These are phyloP conservation scores for Aureobasidium leucospermi DNA, from an alignment of 2,329 filamentous ascomycete species.

Conservation along the genomic window DNA sequence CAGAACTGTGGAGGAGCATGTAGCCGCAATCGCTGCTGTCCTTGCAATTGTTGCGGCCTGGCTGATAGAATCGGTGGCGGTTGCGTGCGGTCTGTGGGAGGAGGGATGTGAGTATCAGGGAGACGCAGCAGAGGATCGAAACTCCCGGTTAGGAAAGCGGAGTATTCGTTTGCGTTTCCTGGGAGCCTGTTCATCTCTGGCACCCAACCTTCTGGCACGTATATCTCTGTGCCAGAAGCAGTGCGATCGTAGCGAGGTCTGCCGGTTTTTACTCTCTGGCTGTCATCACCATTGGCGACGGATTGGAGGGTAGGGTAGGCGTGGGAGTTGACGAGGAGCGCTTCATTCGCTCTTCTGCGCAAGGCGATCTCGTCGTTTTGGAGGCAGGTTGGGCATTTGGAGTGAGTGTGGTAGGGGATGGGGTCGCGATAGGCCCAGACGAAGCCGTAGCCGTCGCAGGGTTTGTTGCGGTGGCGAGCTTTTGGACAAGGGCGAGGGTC, in stretches of 20 bases:
- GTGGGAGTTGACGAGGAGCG: not conserved
- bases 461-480: not conserved
- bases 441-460: conserved; percentile 4
- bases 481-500: not conserved
- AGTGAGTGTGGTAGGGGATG: not conserved
- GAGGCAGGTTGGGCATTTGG: not conserved
- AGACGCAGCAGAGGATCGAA: conserved; percentile 1
- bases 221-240: not conserved
- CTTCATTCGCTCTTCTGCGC: not conserved
- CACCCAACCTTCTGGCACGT: not conserved
- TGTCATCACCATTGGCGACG: not conserved
- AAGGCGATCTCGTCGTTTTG: not conserved
- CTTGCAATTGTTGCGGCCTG: not conserved
- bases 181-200: conserved; percentile 9
- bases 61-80: not conserved
- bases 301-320: not conserved
- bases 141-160: not conserved
- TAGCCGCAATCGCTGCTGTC: not conserved
- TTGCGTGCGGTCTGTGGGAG: not conserved
- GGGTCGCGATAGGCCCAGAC: conserved; percentile 8
- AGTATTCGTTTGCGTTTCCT: conserved; percentile 9
- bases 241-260: not conserved
- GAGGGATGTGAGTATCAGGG: not conserved
- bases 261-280: not conserved
- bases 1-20: not conserved